A percentile compares a stretch with the other conserved stretches of the same genome.
Evolutionary conservation across 1,139 yeast genomes (phyloP).

Genomic region (Debaryomycetaceae sp.): DNA sequence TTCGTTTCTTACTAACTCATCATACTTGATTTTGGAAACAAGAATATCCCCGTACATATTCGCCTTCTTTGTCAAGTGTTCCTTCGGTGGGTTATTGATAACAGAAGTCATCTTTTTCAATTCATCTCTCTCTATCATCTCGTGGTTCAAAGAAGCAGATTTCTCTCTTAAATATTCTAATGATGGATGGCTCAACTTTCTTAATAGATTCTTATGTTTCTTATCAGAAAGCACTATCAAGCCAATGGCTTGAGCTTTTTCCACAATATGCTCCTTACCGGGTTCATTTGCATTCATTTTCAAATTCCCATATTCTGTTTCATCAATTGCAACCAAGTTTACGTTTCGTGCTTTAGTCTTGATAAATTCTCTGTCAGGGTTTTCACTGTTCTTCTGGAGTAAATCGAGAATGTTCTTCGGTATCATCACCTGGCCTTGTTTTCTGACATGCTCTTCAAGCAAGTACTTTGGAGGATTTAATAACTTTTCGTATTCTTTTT

Average conservation of each 20-base stretch:
- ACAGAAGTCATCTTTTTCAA: constrained; percentile 1
- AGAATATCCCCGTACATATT: too few relatives aligned
- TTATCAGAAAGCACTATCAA: constrained; percentile 21
- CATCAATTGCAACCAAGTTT: constrained; percentile 1
- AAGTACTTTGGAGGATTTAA: constrained; percentile 10
- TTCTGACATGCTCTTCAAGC: constrained; percentile 9
- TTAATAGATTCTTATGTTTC: constrained; percentile 22
- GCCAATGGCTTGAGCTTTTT: constrained; percentile 22
- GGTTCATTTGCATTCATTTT: background rate
- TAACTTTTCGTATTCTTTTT: constrained; percentile 8
- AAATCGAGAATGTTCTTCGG: background rate
- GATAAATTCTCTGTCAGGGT: background rate
- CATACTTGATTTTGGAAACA: background rate
- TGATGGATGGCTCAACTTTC: constrained; percentile 14
- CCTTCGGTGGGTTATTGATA: constrained; percentile 11
- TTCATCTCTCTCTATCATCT: constrained; percentile 13
- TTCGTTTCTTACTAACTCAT: background rate
- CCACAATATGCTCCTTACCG: constrained; percentile 1
- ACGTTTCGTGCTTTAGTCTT: background rate
- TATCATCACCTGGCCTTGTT: too few relatives aligned
- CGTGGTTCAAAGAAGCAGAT: constrained; percentile 7
- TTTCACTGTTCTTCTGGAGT: too few relatives aligned
- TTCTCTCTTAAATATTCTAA: constrained; percentile 7
- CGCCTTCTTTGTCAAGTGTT: too few relatives aligned
- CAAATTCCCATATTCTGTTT: background rate